Conservation (phyloP, 2,329 filamentous ascomycete species). For the Fusarium papillatum region DNA sequence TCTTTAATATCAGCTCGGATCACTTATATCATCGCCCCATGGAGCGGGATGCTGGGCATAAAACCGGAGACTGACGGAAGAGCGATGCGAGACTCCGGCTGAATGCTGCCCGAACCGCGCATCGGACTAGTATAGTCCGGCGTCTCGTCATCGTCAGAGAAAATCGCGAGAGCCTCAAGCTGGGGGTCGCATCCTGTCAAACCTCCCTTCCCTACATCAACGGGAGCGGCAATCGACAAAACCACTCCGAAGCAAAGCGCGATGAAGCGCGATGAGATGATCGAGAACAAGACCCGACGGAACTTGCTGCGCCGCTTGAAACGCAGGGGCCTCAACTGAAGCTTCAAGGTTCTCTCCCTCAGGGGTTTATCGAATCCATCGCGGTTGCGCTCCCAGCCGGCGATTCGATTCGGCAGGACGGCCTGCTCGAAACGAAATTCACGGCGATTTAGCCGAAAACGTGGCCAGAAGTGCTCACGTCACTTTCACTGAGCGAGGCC, state of each 20-base stretch:
- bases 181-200: not conserved
- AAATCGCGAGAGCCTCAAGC: conserved; percentile 12
- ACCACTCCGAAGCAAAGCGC: conserved; percentile 1
- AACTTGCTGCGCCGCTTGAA: not conserved
- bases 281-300: conserved; percentile 3
- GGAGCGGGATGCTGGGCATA: conserved; percentile 5
- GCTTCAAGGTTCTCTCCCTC: not conserved
- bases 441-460: conserved; percentile 1
- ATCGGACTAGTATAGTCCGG: conserved; percentile 8
- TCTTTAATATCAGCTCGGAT: not conserved
- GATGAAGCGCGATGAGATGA: conserved; percentile 7
- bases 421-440: conserved; percentile 1
- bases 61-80: not conserved
- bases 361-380: conserved; percentile 4
- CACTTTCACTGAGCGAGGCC: conserved; percentile 10
- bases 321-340: conserved; percentile 1
- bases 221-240: not conserved
- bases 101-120: not conserved
- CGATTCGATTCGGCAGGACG: conserved; percentile 2
- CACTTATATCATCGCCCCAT: not conserved
- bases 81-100: not conserved
- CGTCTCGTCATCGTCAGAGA: conserved; percentile 4
- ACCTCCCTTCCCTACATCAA: not conserved
- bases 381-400: not conserved
- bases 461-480: conserved; percentile 10